phyloP scores from a whole-genome alignment of 164 flowering plant genomes.

The Macadamia integrifolia region DNA sequence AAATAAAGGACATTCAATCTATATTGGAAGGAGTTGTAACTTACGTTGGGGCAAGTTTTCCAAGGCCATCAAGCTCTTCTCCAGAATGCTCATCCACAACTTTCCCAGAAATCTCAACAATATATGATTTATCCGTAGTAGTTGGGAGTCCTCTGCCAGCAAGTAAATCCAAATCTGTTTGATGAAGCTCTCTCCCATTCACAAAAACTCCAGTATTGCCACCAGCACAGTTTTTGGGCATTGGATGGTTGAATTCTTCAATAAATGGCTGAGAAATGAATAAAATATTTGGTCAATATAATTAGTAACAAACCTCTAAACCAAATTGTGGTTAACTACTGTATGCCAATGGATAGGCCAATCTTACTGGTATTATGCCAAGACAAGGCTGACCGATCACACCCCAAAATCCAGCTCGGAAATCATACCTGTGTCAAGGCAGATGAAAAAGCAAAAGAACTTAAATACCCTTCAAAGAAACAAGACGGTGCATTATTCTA shows the following conservation, averaged over 20 bases:
- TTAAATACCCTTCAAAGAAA: not conserved
- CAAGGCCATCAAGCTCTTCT: slow-evolving; percentile 76
- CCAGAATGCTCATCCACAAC: slow-evolving; percentile 73
- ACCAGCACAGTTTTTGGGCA: slow-evolving; percentile 70
- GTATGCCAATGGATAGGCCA: not conserved
- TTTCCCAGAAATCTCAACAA: slow-evolving; percentile 72
- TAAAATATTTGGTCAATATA: not conserved
- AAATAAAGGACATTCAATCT: not conserved
- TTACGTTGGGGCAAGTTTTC: slow-evolving; percentile 98
- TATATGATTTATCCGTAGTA: slow-evolving; percentile 54
- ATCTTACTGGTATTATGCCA: slow-evolving; percentile 85
- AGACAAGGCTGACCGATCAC: slow-evolving; percentile 79
- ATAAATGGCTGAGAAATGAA: slow-evolving; percentile 71
- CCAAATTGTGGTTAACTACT: not conserved
- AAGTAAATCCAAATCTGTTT: slow-evolving; percentile 80
- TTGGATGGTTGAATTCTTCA: slow-evolving; percentile 72
- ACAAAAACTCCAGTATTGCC: slow-evolving; percentile 79
- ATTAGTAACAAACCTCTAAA: not conserved
- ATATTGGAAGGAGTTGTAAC: slow-evolving; percentile 12
- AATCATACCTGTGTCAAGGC: slow-evolving; percentile 66
- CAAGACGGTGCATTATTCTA: not conserved
- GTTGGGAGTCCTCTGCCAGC: slow-evolving; percentile 75
- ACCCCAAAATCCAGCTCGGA: slow-evolving; percentile 96
- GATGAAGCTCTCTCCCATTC: slow-evolving; percentile 91
- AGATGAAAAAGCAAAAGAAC: slow-evolving; percentile 8